Evolutionary conservation across 495 filamentous ascomycete genomes (phyloP).

Genomic region (Neurospora discreta): DNA sequence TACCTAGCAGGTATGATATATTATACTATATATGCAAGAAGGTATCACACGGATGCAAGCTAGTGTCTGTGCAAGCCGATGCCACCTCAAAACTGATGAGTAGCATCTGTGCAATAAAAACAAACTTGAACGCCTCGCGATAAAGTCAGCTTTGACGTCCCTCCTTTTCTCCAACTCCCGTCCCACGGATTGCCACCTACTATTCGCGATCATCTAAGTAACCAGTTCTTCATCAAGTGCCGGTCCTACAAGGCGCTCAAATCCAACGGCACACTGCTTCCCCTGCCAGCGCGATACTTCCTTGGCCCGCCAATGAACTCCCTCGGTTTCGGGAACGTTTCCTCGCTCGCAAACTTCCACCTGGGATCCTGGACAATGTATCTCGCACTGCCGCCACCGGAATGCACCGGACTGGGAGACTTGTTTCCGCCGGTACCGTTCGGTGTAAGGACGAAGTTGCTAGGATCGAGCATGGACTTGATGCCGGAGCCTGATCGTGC

Average conservation of each 20-base stretch:
- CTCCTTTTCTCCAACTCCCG: background rate
- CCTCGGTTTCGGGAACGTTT: slow-evolving; percentile 72
- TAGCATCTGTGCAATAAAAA: background rate
- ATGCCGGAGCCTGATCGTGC: slow-evolving; percentile 25
- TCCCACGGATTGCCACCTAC: background rate
- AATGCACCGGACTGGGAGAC: slow-evolving; percentile 15
- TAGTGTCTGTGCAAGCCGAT: background rate
- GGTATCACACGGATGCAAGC: background rate
- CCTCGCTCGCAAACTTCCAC: slow-evolving; percentile 81
- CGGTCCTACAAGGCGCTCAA: slow-evolving; percentile 37
- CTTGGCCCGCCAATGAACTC: slow-evolving; percentile 60
- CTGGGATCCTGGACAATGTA: slow-evolving; percentile 64
- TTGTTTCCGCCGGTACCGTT: slow-evolving; percentile 32
- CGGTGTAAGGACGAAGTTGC: slow-evolving; percentile 59
- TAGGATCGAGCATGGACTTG: slow-evolving; percentile 57
- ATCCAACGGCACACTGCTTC: slow-evolving; percentile 89
- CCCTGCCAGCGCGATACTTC: slow-evolving; percentile 80
- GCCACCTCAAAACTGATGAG: background rate
- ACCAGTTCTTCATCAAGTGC: background rate
- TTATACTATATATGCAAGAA: background rate
- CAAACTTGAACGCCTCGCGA: background rate
- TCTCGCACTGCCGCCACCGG: slow-evolving; percentile 30
- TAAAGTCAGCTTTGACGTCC: background rate
- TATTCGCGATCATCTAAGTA: background rate
- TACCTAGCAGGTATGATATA: background rate